Evolutionary conservation across 371 early-diverging fungal species (phyloP).

Genomic region (Sporodiniella umbellata): DNA sequence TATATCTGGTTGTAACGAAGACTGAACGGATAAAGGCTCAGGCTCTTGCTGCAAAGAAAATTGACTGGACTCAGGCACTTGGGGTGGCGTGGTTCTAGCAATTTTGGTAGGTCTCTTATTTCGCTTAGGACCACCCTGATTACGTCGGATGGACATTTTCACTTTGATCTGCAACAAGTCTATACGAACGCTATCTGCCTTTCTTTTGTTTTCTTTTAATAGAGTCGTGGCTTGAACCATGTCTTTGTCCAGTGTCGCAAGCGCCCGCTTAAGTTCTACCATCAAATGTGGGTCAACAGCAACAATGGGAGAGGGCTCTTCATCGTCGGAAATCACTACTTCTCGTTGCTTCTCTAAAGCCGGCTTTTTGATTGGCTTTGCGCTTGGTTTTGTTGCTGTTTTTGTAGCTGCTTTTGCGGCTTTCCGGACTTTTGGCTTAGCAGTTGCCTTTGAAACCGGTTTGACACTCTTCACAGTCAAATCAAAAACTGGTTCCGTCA

Average conservation of each 20-base stretch:
- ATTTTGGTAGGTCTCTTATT: neutral
- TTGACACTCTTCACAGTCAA: neutral
- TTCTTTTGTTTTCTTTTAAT: neutral
- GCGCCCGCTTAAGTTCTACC: neutral
- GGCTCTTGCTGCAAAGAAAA: too few species aligned
- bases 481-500: too few species aligned
- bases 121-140: conserved; percentile 2
- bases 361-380: too few species aligned
- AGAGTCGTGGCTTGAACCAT: neutral
- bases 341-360: too few species aligned
- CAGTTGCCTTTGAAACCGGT: neutral
- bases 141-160: conserved; percentile 19
- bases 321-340: too few species aligned
- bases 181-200: conserved; percentile 4
- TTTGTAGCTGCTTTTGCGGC: neutral
- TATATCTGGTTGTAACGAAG: too few species aligned
- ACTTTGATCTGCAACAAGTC: conserved; percentile 22
- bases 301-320: too few species aligned
- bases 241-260: neutral
- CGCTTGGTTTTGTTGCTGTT: neutral
- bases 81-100: too few species aligned
- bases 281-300: too few species aligned
- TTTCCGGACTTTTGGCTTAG: neutral
- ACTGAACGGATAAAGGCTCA: too few species aligned
- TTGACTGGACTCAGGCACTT: too few species aligned